Conservation (phyloP, 768 basidiomycete genomes). For the Antrodiella citrinella region DNA sequence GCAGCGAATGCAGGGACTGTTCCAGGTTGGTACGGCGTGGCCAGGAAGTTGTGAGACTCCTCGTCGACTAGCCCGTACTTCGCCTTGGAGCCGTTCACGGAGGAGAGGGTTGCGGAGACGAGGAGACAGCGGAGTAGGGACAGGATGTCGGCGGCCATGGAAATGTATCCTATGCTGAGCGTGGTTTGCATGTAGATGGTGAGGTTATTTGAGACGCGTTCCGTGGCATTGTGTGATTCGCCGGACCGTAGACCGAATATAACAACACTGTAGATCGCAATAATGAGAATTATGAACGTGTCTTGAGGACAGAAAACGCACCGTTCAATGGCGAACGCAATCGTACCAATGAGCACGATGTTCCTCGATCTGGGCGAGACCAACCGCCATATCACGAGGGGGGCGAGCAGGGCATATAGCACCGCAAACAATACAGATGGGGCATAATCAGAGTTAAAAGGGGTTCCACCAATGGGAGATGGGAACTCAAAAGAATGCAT, state of each 20-base stretch:
- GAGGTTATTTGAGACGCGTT: constrained; percentile 1
- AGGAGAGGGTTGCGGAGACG: constrained; percentile 3
- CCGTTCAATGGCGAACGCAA: constrained; percentile 14
- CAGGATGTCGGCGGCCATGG: constrained; percentile 1
- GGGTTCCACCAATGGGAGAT: background rate
- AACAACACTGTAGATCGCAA: background rate
- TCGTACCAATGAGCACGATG: constrained; percentile 9
- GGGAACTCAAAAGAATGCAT: background rate
- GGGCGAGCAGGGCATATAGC: constrained; percentile 12
- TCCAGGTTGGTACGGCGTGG: too few relatives aligned
- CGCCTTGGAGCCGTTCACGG: background rate
- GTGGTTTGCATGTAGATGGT: constrained; percentile 7
- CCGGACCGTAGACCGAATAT: background rate
- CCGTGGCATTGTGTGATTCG: constrained; percentile 5
- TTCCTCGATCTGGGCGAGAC: constrained; percentile 9
- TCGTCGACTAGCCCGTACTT: background rate
- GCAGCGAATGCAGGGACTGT: background rate
- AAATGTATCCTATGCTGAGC: constrained; percentile 4
- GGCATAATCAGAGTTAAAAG: constrained; percentile 11
- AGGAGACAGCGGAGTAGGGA: constrained; percentile 5
- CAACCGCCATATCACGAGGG: constrained; percentile 12
- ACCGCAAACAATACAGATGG: constrained; percentile 19
- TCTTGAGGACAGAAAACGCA: constrained; percentile 3
- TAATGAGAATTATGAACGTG: background rate
- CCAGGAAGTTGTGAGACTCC: background rate